Conservation (phyloP, 306 rosid species). For the Rosa chinensis region DNA sequence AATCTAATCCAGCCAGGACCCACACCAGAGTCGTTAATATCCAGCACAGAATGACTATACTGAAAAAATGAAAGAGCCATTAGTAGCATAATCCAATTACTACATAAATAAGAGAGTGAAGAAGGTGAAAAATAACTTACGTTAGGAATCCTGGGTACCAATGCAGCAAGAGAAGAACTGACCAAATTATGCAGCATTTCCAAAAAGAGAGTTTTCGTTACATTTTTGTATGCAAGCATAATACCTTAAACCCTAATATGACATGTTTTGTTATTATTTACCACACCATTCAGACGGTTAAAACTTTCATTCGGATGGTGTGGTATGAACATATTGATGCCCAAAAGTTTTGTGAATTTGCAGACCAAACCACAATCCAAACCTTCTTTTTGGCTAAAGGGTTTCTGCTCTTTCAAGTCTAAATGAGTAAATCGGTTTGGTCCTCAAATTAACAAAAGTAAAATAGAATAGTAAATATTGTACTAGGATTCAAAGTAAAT, state of each 20-base stretch:
- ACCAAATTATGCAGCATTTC: constrained; percentile 34
- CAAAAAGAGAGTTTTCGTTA: background rate
- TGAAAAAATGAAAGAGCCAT: constrained; percentile 18
- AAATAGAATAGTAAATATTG: background rate
- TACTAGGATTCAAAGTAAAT: background rate
- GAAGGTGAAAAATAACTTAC: constrained; percentile 37
- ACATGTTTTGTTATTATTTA: background rate
- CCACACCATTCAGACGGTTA: too few species aligned
- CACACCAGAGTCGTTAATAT: constrained; percentile 57
- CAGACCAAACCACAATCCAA: background rate
- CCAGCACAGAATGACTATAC: constrained; percentile 64
- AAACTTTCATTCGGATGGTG: too few species aligned
- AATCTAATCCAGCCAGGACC: constrained; percentile 70
- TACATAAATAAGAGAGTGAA: background rate
- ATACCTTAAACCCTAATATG: background rate
- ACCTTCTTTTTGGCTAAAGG: background rate
- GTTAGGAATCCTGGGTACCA: constrained; percentile 72
- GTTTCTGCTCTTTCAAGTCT: background rate
- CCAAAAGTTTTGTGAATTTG: background rate
- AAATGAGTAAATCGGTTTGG: background rate
- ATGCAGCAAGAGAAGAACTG: constrained; percentile 53
- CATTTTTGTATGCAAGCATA: background rate
- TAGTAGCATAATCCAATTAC: background rate
- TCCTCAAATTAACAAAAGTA: background rate
- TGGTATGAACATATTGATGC: too few species aligned